Base-by-base conservation (phyloP, 1,284 basidiomycete species). In the Agaricales sp. region DNA sequence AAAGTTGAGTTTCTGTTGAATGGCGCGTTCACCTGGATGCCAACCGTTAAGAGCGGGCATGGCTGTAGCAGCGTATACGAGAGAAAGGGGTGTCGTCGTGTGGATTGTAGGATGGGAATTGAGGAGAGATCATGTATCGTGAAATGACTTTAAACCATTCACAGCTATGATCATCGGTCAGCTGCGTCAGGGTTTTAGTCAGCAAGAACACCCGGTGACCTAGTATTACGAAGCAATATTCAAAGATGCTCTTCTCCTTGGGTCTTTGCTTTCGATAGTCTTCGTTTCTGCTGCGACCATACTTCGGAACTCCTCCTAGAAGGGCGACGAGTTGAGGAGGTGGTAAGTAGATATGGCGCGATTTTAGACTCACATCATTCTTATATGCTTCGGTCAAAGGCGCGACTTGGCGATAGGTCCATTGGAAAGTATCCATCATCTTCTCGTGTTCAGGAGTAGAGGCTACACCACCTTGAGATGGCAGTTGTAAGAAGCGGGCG, bases 361-460 rank as follows among this genome's bases (percentile, higher is more conserved):
- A n/a, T n/a, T n/a, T n/a, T 8, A 12, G 4, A 63, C 73, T 54
- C 52, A 78, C 73, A 51, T 71, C 66, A n/a, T 56, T 56, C 18
- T 62, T 58, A 56, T 65, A 75, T 3, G 63, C 59, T 0, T 67
- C 56, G 37, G 63, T 58, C 50, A 80, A 62, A 4, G 70, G 66
- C 18, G 63, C 56, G 20, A 70, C 69, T 51, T 73, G 67, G 50
- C 67, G 64, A 65, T 66, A 77, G 0, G 67, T 66, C 82, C 81
- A 85, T 1, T 62, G 62, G 57, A 67, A 78, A 48, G 77, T 67
- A 13, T 52, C 58, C 58, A 74, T 57, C 68, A 77, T 74, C 53
- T 58, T 68, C 46, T 80, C 78, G 56, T 70, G 67, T 43, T 63
- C 62, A 12, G 50, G 46, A 6, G 51, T 51, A 14, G 26, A 30